Base-by-base conservation (phyloP, 164 flowering plant species). In the Tinospora cordifolia region DNA sequence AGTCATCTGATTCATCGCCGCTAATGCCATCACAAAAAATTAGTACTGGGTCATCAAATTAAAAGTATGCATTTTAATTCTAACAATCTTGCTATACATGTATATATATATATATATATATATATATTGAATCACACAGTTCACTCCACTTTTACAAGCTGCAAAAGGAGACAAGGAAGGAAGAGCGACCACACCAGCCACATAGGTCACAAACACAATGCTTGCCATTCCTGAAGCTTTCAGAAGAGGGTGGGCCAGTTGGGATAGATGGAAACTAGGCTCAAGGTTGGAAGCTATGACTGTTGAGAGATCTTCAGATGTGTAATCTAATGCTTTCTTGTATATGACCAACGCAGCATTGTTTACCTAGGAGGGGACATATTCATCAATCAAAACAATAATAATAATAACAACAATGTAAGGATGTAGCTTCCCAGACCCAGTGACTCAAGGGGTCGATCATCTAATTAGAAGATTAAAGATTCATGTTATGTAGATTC, bases 201-300 rank as follows among this genome's bases (percentile, higher is more conserved):
- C 39, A 21, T 49, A 69, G 36, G 72, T 38, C 14, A 69, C 60
- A 49, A 69, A 60, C 11, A 70, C 54, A 27, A 70, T 15, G 72
- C 30, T 62, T 60, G 58, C 72, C 7, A 25, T 39, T 15, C 72
- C 66, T 15, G 63, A 51, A 17, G 71, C 54, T 40, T 54, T 57
- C 38, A 69, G 57, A 47, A 69, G 41, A 19, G 71, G 71, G 63
- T 69, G 17, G n/a, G 63, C 34, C 6, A 69, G 63, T 69, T 36
- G 41, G n/a, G 63, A 69, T 46, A 58, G 22, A 40, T 66, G 69
- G 60, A 40, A 69, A 11, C 41, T 38, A 27, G 75, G 41, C 39
- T 72, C 70, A 6, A 66, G 26, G 59, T 67, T 72, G 19, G 75
- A 59, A 39, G 25, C 44, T 26, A 72, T 59, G 5, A 71, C 17